Evolutionary conservation across 306 rosid species (phyloP).

Genomic region (Ormosia semicastrata): DNA sequence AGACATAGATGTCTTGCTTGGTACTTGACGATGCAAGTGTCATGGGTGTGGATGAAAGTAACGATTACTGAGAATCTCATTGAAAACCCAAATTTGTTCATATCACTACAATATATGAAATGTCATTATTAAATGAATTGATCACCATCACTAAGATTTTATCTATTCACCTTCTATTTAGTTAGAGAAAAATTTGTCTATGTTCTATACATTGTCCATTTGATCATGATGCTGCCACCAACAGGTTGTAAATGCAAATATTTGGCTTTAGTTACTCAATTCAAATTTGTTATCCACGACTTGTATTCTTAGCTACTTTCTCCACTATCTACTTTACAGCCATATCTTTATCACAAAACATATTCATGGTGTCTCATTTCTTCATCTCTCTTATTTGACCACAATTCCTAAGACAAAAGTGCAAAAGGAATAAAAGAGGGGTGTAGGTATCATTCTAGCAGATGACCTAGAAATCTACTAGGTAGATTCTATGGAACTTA

Average conservation of each 20-base stretch:
- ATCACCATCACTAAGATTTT: not conserved
- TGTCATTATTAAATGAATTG: not conserved
- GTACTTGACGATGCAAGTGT: not conserved
- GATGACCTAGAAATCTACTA: too few relatives aligned
- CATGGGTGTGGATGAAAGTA: not conserved
- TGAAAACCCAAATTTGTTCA: not conserved
- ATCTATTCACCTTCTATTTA: not conserved
- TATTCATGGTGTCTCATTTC: too few relatives aligned
- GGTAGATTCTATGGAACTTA: too few relatives aligned
- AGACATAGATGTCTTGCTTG: conserved; percentile 5
- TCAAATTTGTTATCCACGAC: not conserved
- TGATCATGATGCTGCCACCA: not conserved
- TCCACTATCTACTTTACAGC: not conserved
- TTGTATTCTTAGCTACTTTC: too few relatives aligned
- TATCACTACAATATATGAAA: not conserved
- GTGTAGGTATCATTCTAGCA: too few relatives aligned
- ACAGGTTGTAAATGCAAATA: too few relatives aligned
- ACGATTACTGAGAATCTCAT: not conserved
- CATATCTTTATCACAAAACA: not conserved
- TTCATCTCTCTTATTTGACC: too few relatives aligned
- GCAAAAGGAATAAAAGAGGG: too few relatives aligned
- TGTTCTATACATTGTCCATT: not conserved
- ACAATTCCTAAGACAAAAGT: too few relatives aligned
- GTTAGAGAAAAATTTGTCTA: not conserved
- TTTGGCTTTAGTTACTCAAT: not conserved